phyloP scores from a whole-genome alignment of 202 grass and related monocot species.

The Setaria viridis region DNA sequence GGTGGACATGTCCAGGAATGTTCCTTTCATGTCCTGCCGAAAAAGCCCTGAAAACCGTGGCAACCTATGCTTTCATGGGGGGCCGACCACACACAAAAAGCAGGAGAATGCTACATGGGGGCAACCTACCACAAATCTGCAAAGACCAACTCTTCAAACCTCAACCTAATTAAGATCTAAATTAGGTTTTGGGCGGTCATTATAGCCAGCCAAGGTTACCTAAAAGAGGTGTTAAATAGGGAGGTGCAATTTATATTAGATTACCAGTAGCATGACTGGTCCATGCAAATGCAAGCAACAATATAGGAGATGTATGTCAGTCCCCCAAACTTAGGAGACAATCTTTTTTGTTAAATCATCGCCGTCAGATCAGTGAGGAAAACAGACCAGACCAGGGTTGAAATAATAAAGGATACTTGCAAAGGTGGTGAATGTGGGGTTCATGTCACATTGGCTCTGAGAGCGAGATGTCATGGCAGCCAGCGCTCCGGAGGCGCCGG shows the following conservation, averaged over 20 bases:
- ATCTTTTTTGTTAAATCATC: constrained; percentile 36
- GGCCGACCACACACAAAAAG: constrained; percentile 29
- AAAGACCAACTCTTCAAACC: constrained; percentile 54
- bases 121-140: constrained; percentile 61
- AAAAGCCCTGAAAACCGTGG: constrained; percentile 49
- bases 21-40: constrained; percentile 54
- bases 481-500: constrained; percentile 60
- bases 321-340: constrained; percentile 38
- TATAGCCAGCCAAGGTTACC: constrained; percentile 50
- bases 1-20: constrained; percentile 41
- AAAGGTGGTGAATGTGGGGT: constrained; percentile 50
- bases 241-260: neutral
- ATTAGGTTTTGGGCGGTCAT: constrained; percentile 61
- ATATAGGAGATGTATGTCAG: neutral
- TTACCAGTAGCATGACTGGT: neutral
- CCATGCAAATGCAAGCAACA: constrained; percentile 32
- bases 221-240: constrained; percentile 44
- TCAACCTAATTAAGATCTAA: constrained; percentile 50
- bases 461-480: constrained; percentile 51
- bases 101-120: constrained; percentile 35
- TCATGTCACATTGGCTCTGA: constrained; percentile 40
- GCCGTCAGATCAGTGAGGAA: constrained; percentile 5
- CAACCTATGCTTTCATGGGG: constrained; percentile 36
- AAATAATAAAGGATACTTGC: constrained; percentile 42
- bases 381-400: neutral